Evolutionary conservation across 345 rosid genomes (phyloP).

Genomic region (Eucalyptus camaldulensis): DNA sequence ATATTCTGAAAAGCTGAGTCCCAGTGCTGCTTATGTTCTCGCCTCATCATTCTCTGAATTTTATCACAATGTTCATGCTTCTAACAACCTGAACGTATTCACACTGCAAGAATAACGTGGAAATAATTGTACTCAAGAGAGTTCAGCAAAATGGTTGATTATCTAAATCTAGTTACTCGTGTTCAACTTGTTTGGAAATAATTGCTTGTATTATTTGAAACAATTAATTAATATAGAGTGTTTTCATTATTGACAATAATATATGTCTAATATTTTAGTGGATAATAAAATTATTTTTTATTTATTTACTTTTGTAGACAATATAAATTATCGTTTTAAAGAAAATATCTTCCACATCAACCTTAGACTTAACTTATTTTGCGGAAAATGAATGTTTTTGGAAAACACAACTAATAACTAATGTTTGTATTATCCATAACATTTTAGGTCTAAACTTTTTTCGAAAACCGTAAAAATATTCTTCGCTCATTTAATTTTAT

Average conservation of each 20-base stretch:
- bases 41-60: neutral
- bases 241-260: too few relatives aligned
- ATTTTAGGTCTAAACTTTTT: too few relatives aligned
- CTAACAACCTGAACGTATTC: neutral
- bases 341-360: too few relatives aligned
- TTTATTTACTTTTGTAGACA: fast-evolving
- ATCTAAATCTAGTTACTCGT: neutral
- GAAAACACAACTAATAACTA: too few relatives aligned
- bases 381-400: neutral
- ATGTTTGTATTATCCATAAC: too few relatives aligned
- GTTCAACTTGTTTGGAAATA: neutral
- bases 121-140: neutral
- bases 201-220: too few relatives aligned
- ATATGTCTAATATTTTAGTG: too few relatives aligned
- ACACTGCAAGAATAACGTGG: neutral
- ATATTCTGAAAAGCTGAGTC: neutral
- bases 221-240: too few relatives aligned
- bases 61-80: neutral
- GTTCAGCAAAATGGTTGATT: neutral
- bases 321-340: fast-evolving
- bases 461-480: fast-evolving
- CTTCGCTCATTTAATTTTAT: too few relatives aligned
- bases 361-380: too few relatives aligned
- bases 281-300: too few relatives aligned
- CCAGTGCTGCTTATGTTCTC: neutral